Base-by-base conservation (phyloP, 2,329 filamentous ascomycete genomes). In the Hypomyces rosellus region DNA sequence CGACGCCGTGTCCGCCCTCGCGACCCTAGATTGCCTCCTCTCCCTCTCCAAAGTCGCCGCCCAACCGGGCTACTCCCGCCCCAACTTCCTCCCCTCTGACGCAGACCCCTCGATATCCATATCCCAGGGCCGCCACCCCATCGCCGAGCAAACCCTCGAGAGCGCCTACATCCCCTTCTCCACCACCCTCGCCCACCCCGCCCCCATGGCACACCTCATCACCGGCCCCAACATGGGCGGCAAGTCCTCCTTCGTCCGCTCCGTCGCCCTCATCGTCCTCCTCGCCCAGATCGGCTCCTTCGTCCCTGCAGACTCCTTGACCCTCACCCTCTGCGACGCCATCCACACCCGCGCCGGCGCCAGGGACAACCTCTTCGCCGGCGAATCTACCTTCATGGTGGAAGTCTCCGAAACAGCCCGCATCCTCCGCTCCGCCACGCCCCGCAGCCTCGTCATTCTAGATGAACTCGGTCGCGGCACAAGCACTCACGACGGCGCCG, bases 171-270 rank as follows among this genome's bases (percentile, higher is more conserved):
- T 99, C 51, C 92, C 93, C 43, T 99, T 99, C 69, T 82, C 86
- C 61, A 86, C 89, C 11, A 72, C 80, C 2, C 80, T 97, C 43
- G 77, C 81, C n/a, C 78, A 82, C 3, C 77, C 82, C 1, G 65
- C 74, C 1, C 80, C 82, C 0, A 78, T 88, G 5, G 89, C 89
- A 2, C 81, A 96, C 58, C 84, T 97, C 50, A 85, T 99, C 61
- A 99, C 93, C 0, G 93, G 93, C 0, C 93, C 93, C 30, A 99
- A 99, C 72, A 99, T 99, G 93, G 93, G 93, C 61, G 93, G 93
- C 50, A 99, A 99, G 65, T 96, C 89, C n/a, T 93, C 87, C 51
- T 99, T 96, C 67, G 92, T 99, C 18, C 89, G 93, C 48, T 88
- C 91, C 57, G 84, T 95, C 41, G 92, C 93, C 9, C 81, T 99